Base-by-base conservation (phyloP, 768 basidiomycete genomes). In the Tylopilus sp. region DNA sequence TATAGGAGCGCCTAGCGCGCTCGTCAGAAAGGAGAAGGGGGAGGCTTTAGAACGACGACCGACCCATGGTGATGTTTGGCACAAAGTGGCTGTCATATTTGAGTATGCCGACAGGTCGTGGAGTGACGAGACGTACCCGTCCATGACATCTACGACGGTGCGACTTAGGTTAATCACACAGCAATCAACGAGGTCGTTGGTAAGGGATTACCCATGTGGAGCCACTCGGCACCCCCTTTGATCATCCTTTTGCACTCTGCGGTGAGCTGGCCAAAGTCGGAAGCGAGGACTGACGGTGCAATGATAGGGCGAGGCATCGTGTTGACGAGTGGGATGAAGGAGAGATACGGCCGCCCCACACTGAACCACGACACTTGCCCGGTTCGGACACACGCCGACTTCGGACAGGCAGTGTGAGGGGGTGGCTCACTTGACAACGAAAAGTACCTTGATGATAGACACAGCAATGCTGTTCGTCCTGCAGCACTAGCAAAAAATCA, bases 241-340 rank as follows among this genome's bases (percentile, higher is more conserved):
- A 98, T 92, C 94, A 99, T 98, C 44, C 94, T 81, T 67, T 88
- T 87, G 73, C 97, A 97, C 82, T 99, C 97, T 61, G 86, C 87
- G 45, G 85, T 86, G 60, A 99, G 82, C 64, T 95, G 86, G 38
- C 93, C 95, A 71, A 99, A 95, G 75, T 99, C 94, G 11, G 91
- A 94, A 50, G 97, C 95, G 17, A 99, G 86, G 39, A 98, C 93
- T 4, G 95, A 98, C 20, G 97, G 97, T 10, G 95, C 86, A 69
- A 99, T 92, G 73, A 98, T 98, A 13, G 91, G 84, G 59, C 80
- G 82, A 59, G 85, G 88, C 92, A 95, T 95, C 48, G 43, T 48
- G 53, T 52, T 26, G 26, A 35, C 12, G 48, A 47, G 40, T 47
- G 47, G 49, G 44, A 44, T 20, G n/a, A 46, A 36, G 47, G 10